Evolutionary conservation across 2,329 filamentous ascomycete species (phyloP).

Genomic region (Fusarium liriodendri): DNA sequence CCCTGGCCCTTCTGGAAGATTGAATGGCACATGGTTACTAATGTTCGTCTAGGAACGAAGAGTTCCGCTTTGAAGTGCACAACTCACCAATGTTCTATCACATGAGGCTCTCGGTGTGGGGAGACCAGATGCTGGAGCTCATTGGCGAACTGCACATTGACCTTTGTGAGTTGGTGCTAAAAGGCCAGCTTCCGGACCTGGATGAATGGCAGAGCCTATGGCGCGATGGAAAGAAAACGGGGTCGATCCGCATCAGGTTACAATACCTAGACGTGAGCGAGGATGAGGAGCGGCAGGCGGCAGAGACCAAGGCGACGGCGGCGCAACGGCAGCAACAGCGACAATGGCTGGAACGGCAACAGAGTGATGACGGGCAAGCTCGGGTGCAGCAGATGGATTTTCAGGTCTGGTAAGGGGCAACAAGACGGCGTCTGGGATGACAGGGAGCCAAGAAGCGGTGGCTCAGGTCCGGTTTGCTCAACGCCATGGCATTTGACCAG

Average conservation of each 20-base stretch:
- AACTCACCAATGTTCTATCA: conserved; percentile 44
- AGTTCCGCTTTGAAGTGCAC: conserved; percentile 40
- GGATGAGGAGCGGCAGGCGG: conserved; percentile 35
- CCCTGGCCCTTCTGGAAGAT: conserved; percentile 16
- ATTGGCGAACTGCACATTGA: conserved; percentile 42
- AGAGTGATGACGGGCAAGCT: conserved; percentile 34
- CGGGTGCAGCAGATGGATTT: conserved; percentile 42
- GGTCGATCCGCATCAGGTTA: conserved; percentile 34
- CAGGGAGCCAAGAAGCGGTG: conserved; percentile 9
- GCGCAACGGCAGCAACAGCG: conserved; percentile 31
- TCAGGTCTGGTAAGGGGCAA: conserved; percentile 36
- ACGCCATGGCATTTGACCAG: not conserved
- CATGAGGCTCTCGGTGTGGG: conserved; percentile 42
- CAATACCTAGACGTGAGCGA: conserved; percentile 32
- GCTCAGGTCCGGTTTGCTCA: conserved; percentile 9
- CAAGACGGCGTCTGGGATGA: conserved; percentile 8
- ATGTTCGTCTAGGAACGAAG: conserved; percentile 39
- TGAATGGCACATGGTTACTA: conserved; percentile 23
- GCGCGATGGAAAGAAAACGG: conserved; percentile 29
- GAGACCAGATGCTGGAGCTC: conserved; percentile 40
- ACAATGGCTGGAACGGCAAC: conserved; percentile 23
- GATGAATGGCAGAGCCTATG: conserved; percentile 37
- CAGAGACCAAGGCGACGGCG: conserved; percentile 29
- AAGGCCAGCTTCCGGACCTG: conserved; percentile 31
- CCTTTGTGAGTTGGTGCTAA: conserved; percentile 38